A percentile compares a stretch with the other conserved stretches of the same genome.
Conservation (phyloP, 441 rosid genomes). For the Manihot esculenta region DNA sequence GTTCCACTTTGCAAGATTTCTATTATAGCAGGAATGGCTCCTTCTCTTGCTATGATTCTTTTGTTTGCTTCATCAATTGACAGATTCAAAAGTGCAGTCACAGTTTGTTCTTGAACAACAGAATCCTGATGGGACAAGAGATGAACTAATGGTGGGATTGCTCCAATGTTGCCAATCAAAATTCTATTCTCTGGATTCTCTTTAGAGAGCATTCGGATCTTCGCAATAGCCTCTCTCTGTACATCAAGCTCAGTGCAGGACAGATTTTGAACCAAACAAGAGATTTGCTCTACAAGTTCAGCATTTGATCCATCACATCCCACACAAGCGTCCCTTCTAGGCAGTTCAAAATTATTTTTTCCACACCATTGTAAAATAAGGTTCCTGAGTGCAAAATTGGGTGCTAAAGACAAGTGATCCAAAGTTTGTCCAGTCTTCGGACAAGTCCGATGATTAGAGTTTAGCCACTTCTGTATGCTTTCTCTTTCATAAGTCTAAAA, state of each 20-base stretch:
- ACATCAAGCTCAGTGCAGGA: constrained; percentile 46
- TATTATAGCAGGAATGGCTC: constrained; percentile 53
- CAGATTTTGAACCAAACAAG: constrained; percentile 45
- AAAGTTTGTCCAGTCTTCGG: constrained; percentile 72
- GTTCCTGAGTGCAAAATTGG: constrained; percentile 72
- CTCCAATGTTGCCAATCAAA: constrained; percentile 49
- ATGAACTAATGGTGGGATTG: constrained; percentile 45
- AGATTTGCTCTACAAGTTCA: constrained; percentile 43
- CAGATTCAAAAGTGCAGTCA: constrained; percentile 60
- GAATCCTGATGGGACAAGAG: constrained; percentile 46
- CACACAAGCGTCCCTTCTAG: constrained; percentile 33
- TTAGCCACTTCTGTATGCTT: constrained; percentile 80
- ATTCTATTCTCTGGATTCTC: constrained; percentile 56
- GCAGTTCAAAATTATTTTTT: constrained; percentile 53
- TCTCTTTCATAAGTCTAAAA: constrained; percentile 72
- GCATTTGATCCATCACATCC: constrained; percentile 17
- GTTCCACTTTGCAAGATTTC: constrained; percentile 50
- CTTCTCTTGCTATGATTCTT: constrained; percentile 49
- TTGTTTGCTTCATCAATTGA: constrained; percentile 64
- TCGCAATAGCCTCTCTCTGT: constrained; percentile 49
- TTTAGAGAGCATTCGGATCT: constrained; percentile 60
- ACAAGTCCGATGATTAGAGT: constrained; percentile 63
- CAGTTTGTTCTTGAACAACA: constrained; percentile 55
- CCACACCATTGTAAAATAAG: constrained; percentile 77
- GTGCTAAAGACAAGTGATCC: constrained; percentile 59